Base-by-base conservation (phyloP, 306 rosid species). In the Castanospermum australe region DNA sequence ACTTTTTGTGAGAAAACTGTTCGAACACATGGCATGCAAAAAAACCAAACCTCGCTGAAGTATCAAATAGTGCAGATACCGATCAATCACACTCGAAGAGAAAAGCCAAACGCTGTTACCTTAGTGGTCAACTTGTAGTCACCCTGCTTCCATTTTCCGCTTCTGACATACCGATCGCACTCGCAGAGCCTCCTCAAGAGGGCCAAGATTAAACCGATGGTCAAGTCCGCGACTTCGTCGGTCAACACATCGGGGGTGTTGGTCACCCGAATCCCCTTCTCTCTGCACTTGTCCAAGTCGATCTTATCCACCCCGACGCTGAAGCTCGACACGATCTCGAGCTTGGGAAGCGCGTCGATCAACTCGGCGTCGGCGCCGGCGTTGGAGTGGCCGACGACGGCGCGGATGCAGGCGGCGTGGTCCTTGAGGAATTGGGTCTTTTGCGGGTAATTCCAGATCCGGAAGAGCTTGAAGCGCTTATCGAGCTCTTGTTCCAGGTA, bases 211-310 rank as follows among this genome's bases (percentile, higher is more conserved):
- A 92, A 62, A 0, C 95, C 93, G 3, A 95, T 85, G 0, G 98
- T 82, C 44, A 91, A 79, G 51, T 95, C 98, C 2, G 96, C 97
- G 0, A 86, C 94, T 0, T 95, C 99, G 1, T 95, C 96, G 5
- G 97, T 91, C 89, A 95, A 77, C n/a, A 90, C 99, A 18, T 90
- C 94, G 0, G 94, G 98, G 0, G 99, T 92, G 65, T 88, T 84
- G 24, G 92, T 90, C 11, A 95, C 99, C 38, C 88, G 75, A 71
- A 95, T 86, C 73, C 98, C 93, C 72, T 67, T 92, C 78, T 85
- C 92, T 79, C 22, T 86, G 7, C 98, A 95, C 51, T 73, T 85
- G 0, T 50, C 45, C 45, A 89, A 7, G 51, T 95, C 99, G 32
- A 92, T 86, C 86, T 77, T 86, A 35, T 95, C 99, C 18, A 93